Evolutionary conservation across 805 yeast genomes (phyloP), one percentile per base, ranked within the genome.

Genomic region (Kuraishia cidri): DNA sequence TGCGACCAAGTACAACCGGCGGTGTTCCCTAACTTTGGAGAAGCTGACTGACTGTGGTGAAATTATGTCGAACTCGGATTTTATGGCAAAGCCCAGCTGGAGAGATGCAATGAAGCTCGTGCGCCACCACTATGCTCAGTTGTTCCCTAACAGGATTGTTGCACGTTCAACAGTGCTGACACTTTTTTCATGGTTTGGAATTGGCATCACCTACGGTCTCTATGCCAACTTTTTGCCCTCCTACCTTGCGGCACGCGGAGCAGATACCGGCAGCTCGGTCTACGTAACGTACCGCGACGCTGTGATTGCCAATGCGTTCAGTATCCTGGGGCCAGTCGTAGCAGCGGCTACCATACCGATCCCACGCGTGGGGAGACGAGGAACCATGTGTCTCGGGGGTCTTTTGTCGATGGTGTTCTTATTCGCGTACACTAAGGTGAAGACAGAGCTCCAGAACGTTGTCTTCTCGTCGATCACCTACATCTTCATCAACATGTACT

Each of bases 371-470:
- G 79, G 81, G 5, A 60, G 81, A 49, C 64, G 73, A 44, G 81
- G 81, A 6, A 64, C 78, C 1, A 60, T 76, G 63, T 54, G 56
- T 1, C 51, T 61, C 23, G 75, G 81, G 16, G 64, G 75, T 5
- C 17, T 75, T 3, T 46, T 72, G 22, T 61, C 77, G 0, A 78
- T 78, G 56, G 70, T 73, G 2, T 62, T 77, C 29, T 48, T 78
- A 36, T 75, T 75, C 44, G 76, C 75, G 29, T 75, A 78, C 40
- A 77, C 84, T 10, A 70, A 78, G 3, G 77, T 76, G 9, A 65
- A 68, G 48, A 64, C 76, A 1, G 58, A 71, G 29, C 56, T 66
- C 5, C 73, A 64, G 57, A 74, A 72, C 47, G 74, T 78, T 31
- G 69, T 64, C 5, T 59, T 66, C 32, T 56, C 62, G 23, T 52